Evolutionary conservation across 495 filamentous ascomycete genomes (phyloP).

Genomic region (Aspergillus bridgeri): DNA sequence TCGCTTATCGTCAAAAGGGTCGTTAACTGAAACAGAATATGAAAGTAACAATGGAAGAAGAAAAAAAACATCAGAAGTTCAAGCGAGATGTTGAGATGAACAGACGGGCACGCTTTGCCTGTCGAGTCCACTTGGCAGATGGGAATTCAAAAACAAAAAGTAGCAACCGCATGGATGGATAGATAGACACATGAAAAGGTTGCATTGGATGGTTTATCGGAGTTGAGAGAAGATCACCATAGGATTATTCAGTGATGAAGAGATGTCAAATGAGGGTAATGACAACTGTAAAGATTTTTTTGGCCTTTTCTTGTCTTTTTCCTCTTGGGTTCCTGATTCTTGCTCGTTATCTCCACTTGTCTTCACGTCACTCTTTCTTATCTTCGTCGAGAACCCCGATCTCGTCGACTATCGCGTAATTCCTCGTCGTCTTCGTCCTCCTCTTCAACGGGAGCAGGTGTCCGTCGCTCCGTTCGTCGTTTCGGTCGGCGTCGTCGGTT

Average conservation of each 20-base stretch:
- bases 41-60: neutral
- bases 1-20: neutral
- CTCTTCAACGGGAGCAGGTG: slow-evolving; percentile 82
- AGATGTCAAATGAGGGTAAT: neutral
- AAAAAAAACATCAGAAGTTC: neutral
- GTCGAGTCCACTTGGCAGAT: neutral
- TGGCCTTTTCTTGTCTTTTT: neutral
- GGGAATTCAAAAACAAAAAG: neutral
- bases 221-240: neutral
- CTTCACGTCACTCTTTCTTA: slow-evolving; percentile 20
- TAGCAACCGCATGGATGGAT: neutral
- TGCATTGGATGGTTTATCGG: neutral
- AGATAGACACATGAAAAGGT: neutral
- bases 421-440: slow-evolving; percentile 60
- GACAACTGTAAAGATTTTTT: neutral
- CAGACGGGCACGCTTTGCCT: neutral
- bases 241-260: neutral
- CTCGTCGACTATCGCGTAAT: slow-evolving; percentile 27
- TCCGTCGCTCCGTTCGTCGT: slow-evolving; percentile 67
- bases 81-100: neutral
- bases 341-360: neutral
- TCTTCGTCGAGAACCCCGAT: slow-evolving; percentile 20
- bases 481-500: slow-evolving; percentile 68
- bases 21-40: neutral
- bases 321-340: neutral